Conservation (phyloP, 768 basidiomycete species). For the Phylloporus sp. region DNA sequence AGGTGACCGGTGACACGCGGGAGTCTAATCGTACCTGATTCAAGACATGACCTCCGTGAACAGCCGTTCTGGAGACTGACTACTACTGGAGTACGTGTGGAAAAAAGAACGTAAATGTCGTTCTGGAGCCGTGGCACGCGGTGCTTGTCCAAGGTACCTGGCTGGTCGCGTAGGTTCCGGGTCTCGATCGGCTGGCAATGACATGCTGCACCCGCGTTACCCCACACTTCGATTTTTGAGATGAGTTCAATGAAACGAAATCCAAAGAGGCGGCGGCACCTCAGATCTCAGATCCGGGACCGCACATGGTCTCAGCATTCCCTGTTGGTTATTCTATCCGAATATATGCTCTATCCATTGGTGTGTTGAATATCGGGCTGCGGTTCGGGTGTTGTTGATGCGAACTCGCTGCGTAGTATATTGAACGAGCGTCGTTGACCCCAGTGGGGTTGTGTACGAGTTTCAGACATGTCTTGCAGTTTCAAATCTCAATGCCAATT, state of each 20-base stretch:
- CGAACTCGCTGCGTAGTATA: no score
- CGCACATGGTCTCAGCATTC: not conserved
- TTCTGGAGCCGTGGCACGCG: constrained; percentile 30
- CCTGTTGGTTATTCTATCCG: constrained; percentile 4
- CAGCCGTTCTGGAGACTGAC: no score
- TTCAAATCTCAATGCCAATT: constrained; percentile 2
- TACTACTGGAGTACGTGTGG: constrained; percentile 65
- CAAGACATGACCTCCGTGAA: no score
- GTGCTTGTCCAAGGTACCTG: not conserved
- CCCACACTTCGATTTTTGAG: constrained; percentile 17
- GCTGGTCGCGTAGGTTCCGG: not conserved
- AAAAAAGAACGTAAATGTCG: constrained; percentile 64
- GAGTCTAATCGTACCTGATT: constrained; percentile 51
- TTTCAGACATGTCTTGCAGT: constrained; percentile 2
- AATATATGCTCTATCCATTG: not conserved
- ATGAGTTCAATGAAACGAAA: not conserved
- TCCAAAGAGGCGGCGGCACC: constrained; percentile 10
- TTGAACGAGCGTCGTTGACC: no score
- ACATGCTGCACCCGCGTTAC: constrained; percentile 5
- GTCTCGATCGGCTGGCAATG: constrained; percentile 7
- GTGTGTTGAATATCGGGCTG: not conserved
- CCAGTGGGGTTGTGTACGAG: not conserved
- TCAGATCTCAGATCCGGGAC: constrained; percentile 25
- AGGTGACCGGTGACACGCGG: constrained; percentile 5
- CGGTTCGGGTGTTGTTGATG: not conserved